Evolutionary conservation across 1,139 yeast species (phyloP).

Genomic region (Hansenula lynferdii): DNA sequence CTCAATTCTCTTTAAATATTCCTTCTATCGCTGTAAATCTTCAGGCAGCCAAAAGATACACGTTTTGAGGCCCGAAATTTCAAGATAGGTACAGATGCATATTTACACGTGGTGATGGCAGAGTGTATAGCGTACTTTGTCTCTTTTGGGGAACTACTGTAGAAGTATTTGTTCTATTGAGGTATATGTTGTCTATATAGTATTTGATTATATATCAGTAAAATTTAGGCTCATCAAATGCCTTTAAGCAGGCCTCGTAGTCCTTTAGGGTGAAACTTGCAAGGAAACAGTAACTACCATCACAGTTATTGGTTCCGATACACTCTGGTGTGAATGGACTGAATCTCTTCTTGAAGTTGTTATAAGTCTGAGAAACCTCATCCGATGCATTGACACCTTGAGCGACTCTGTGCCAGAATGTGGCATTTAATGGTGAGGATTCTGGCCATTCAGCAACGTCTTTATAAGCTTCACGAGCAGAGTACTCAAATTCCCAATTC

Average conservation of each 20-base stretch:
- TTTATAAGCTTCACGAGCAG: constrained; percentile 48
- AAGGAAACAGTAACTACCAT: constrained; percentile 40
- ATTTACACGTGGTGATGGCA: too few relatives aligned
- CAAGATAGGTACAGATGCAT: too few relatives aligned
- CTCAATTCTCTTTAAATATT: too few relatives aligned
- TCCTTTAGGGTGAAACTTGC: not conserved
- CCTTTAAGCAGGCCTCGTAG: not conserved
- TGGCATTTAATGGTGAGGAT: constrained; percentile 48
- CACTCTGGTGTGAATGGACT: constrained; percentile 49
- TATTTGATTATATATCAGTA: not conserved
- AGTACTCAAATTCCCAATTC: constrained; percentile 49
- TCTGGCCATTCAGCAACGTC: constrained; percentile 40
- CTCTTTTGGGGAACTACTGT: too few relatives aligned
- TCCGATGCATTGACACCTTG: constrained; percentile 27
- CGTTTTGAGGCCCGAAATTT: too few relatives aligned
- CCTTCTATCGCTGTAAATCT: too few relatives aligned
- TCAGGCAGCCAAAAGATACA: too few relatives aligned
- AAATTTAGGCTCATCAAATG: not conserved
- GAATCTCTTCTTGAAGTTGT: constrained; percentile 42
- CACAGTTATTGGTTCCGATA: constrained; percentile 34
- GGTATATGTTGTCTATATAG: not conserved
- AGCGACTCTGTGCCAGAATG: constrained; percentile 49
- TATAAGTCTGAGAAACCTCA: constrained; percentile 41
- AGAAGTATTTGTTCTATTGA: too few relatives aligned
- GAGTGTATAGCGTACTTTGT: too few relatives aligned